phyloP scores from a whole-genome alignment of 2,329 filamentous ascomycete species.

The Ceratocystis eucalypticola region DNA sequence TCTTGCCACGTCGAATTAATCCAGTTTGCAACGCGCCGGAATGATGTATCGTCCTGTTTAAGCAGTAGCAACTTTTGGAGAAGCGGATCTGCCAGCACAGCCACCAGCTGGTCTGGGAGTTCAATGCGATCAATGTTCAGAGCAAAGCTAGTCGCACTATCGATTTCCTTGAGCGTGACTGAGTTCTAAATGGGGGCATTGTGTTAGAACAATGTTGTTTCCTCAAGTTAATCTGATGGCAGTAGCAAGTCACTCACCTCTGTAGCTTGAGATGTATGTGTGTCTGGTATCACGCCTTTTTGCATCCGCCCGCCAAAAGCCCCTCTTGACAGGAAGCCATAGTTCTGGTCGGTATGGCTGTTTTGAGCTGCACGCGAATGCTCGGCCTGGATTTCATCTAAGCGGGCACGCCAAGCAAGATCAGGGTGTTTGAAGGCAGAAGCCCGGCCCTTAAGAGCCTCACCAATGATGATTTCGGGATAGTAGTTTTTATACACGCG shows the following conservation, averaged over 20 bases:
- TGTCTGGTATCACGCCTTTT: conserved; percentile 42
- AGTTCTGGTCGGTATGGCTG: conserved; percentile 27
- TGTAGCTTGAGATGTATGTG: conserved; percentile 60
- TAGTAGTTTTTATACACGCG: conserved; percentile 86
- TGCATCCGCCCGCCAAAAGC: conserved; percentile 39
- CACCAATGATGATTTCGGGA: conserved; percentile 71
- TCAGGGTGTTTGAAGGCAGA: conserved; percentile 61
- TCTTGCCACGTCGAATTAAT: conserved; percentile 43
- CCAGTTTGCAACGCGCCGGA: conserved; percentile 46
- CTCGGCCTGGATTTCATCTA: conserved; percentile 52
- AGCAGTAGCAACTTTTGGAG: conserved; percentile 65
- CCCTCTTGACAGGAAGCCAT: conserved; percentile 29
- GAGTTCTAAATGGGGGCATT: conserved; percentile 33
- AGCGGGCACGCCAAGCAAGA: conserved; percentile 54
- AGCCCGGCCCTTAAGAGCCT: conserved; percentile 46
- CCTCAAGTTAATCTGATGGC: neutral
- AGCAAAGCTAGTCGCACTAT: conserved; percentile 55
- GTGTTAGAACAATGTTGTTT: neutral
- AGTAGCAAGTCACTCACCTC: conserved; percentile 35
- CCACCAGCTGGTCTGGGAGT: conserved; percentile 67
- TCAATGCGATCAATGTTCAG: conserved; percentile 64
- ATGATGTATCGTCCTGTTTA: conserved; percentile 39
- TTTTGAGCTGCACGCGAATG: conserved; percentile 33
- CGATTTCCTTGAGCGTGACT: conserved; percentile 63
- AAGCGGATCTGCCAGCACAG: conserved; percentile 60